phyloP scores from a whole-genome alignment of 129 eudicot genomes.

The Ambrosia artemisiifolia region DNA sequence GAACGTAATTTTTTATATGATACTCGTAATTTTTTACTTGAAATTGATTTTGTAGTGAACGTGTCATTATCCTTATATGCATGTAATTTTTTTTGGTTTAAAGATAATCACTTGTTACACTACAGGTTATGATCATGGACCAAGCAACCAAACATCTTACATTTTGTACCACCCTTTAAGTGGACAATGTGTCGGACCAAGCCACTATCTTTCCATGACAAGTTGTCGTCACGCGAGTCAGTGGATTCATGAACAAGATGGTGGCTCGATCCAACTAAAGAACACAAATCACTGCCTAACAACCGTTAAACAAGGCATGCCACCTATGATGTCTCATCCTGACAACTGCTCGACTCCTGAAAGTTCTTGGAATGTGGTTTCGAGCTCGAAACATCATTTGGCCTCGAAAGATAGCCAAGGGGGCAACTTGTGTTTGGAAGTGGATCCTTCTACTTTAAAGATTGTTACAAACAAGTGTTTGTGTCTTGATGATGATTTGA shows the following conservation, averaged over 20 bases:
- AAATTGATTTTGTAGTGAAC: too few species aligned
- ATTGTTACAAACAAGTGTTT: constrained; percentile 57
- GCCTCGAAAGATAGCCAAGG: constrained; percentile 42
- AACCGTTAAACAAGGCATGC: constrained; percentile 29
- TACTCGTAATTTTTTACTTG: too few species aligned
- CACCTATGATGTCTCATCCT: constrained; percentile 10
- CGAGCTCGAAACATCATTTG: constrained; percentile 51
- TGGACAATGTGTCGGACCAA: constrained; percentile 47
- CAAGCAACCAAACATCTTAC: constrained; percentile 25
- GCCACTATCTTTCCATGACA: constrained; percentile 18
- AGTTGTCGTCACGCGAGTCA: constrained; percentile 32
- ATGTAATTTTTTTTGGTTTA: too few species aligned
- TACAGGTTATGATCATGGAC: constrained; percentile 10
- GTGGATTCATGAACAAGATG: constrained; percentile 44
- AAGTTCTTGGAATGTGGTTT: constrained; percentile 48
- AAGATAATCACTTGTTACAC: background rate
- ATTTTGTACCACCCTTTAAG: constrained; percentile 61
- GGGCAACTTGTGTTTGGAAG: constrained; percentile 56
- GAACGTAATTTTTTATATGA: too few species aligned
- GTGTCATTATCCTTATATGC: too few species aligned
- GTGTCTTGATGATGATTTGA: constrained; percentile 43
- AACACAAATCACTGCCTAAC: constrained; percentile 28
- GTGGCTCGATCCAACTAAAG: constrained; percentile 31
- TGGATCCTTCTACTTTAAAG: constrained; percentile 25
- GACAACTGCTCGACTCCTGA: constrained; percentile 29